phyloP scores from a whole-genome alignment of 2,329 filamentous ascomycete species.

The Sporothrix protearum region DNA sequence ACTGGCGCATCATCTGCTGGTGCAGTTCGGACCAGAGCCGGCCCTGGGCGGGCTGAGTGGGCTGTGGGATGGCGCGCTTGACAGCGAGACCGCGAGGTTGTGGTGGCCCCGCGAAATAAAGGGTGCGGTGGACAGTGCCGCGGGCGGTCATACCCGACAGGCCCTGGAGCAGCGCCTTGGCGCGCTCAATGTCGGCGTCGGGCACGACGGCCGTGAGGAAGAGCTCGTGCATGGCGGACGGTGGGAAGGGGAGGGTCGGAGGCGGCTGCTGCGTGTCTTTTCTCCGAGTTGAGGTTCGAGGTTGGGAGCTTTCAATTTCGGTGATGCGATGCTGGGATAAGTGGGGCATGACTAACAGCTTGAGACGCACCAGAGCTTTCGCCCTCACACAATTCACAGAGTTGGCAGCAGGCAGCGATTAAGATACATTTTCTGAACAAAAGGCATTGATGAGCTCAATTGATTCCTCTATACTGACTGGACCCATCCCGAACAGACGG shows the following conservation, averaged over 20 bases:
- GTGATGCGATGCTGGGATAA: conserved; percentile 15
- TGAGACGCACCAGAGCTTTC: not conserved
- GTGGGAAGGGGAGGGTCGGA: too few species aligned
- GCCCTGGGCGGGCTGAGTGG: conserved; percentile 35
- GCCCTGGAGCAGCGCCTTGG: conserved; percentile 53
- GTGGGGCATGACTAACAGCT: conserved; percentile 8
- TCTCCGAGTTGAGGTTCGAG: not conserved
- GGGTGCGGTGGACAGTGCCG: conserved; percentile 48
- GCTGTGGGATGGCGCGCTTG: conserved; percentile 33
- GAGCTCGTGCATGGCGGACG: conserved; percentile 52
- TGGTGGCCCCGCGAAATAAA: conserved; percentile 51
- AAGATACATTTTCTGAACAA: not conserved
- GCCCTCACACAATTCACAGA: not conserved
- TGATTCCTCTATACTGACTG: too few species aligned
- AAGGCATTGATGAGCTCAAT: too few species aligned
- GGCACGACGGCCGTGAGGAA: conserved; percentile 55
- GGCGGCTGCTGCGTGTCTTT: not conserved
- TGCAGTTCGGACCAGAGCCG: conserved; percentile 52
- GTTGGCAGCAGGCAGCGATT: not conserved
- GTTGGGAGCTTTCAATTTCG: conserved; percentile 1
- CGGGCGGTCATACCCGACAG: conserved; percentile 55
- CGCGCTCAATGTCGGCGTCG: conserved; percentile 50
- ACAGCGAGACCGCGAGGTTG: conserved; percentile 46
- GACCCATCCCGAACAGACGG: too few species aligned
- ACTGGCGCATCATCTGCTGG: conserved; percentile 53